These are phyloP conservation scores for Colletotrichum camelliae DNA, from an alignment of 2,329 filamentous ascomycete genomes.

Conservation along the genomic window DNA sequence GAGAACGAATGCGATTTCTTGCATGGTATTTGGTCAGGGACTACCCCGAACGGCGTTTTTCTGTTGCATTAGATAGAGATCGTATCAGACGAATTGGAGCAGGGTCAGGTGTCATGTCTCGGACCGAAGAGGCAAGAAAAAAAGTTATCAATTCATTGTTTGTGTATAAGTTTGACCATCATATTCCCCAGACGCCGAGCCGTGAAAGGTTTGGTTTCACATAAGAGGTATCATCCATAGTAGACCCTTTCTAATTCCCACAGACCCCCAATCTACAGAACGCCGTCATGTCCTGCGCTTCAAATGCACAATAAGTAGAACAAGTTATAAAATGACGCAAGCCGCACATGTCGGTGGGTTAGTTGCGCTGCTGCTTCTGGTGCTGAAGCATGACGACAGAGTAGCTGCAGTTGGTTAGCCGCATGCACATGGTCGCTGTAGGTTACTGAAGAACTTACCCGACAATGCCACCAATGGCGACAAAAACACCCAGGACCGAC, in stretches of 20 bases:
- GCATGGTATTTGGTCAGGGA: not conserved
- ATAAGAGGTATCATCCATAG: slow-evolving; percentile 16
- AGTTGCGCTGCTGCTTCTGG: slow-evolving; percentile 28
- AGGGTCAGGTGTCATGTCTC: not conserved
- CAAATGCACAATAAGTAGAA: not conserved
- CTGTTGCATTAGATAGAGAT: not conserved
- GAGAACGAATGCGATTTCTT: not conserved
- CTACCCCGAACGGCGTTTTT: slow-evolving; percentile 10
- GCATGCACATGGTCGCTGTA: not conserved
- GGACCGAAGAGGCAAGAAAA: not conserved
- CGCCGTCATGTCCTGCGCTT: not conserved
- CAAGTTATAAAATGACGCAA: not conserved
- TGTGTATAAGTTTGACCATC: not conserved
- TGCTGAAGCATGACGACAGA: slow-evolving; percentile 53
- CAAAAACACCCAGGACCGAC: slow-evolving; percentile 58
- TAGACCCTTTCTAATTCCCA: slow-evolving; percentile 6
- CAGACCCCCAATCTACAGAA: not conserved
- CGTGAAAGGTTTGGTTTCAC: slow-evolving; percentile 9
- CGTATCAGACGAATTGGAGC: not conserved
- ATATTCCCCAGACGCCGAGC: slow-evolving; percentile 4
- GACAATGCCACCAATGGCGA: slow-evolving; percentile 63
- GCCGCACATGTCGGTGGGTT: not conserved
- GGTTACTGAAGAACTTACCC: slow-evolving; percentile 45
- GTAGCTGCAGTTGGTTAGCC: slow-evolving; percentile 40
- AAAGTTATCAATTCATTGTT: not conserved